Evolutionary conservation across 345 rosid genomes (phyloP), one percentile per base, ranked within the genome.

Genomic region (Heritiera littoralis): DNA sequence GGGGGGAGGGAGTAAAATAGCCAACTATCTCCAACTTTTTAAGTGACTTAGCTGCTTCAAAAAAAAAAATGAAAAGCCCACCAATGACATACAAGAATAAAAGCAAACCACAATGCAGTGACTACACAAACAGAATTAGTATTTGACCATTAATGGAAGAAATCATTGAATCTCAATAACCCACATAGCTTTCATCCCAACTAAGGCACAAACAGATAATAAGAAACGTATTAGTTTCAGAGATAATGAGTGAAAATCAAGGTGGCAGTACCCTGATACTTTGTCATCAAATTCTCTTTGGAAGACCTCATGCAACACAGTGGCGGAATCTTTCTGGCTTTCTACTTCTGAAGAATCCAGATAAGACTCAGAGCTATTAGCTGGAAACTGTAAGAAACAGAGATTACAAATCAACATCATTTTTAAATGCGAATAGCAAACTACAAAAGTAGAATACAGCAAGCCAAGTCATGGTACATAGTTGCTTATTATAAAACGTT

Each of bases 321-420:
- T 78, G 82, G 76, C 81, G 84, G 74, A 86, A 76, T 86, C 91
- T 82, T 86, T 92, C 13, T 85, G 93, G 81, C 88, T 89, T 78
- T 87, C 98, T 78, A 84, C 70, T 77, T 90, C 92, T 70, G 87
- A 79, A 68, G 89, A 84, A 81, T 87, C 92, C 79, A 86, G 78
- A 58, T 88, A 82, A 81, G 87, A 79, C 64, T 90, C 91, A 6
- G 90, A 79, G 81, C 80, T 81, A 84, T 73, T 86, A 77, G 89
- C 90, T 55, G 99, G 94, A 87, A 93, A 93, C 99, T 95, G 94
- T 89, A 91, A 86, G 61, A 74, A 86, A 86, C 38, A 49, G 46
- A 49, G 20, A 84, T 40, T 48, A 46, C 51, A 72, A 76, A 79
- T 72, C 66, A 82, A 66, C 17, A 60, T 49, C 79, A 46, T 49